Evolutionary conservation across 2,329 filamentous ascomycete species (phyloP).

Genomic region (Botryosphaeria agaves): DNA sequence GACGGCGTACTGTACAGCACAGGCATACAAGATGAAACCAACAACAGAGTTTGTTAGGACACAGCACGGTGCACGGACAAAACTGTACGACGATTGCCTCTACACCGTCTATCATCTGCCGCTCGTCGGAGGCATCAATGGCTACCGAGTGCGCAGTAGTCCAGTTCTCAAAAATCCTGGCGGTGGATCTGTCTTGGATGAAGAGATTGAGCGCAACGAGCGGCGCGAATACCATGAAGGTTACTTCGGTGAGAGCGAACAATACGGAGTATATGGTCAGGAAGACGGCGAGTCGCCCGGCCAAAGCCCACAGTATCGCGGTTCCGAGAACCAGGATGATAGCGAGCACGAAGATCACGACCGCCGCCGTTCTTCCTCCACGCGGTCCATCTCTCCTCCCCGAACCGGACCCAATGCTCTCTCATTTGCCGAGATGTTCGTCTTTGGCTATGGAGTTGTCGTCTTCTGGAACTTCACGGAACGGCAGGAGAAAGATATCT

Average conservation of each 20-base stretch:
- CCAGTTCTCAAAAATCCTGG: conserved; percentile 86
- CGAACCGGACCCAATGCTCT: conserved; percentile 54
- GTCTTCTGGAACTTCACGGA: conserved; percentile 99
- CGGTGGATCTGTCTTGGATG: conserved; percentile 79
- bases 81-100: conserved; percentile 93
- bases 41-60: conserved; percentile 81
- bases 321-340: conserved; percentile 6
- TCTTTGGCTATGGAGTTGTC: conserved; percentile 92
- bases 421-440: conserved; percentile 84
- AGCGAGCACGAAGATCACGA: conserved; percentile 3
- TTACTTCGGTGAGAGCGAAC: conserved; percentile 61
- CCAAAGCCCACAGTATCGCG: conserved; percentile 3
- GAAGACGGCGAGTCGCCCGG: background rate
- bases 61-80: conserved; percentile 78
- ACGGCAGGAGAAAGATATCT: conserved; percentile 85
- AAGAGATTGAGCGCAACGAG: conserved; percentile 93
- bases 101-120: conserved; percentile 93
- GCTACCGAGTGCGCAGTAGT: conserved; percentile 75
- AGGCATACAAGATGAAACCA: conserved; percentile 76
- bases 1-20: conserved; percentile 91
- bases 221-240: conserved; percentile 77
- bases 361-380: conserved; percentile 6
- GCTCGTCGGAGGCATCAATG: conserved; percentile 67
- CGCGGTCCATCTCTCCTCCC: conserved; percentile 26
- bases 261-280: conserved; percentile 27